Percentiles rank a stretch among this genome's conserved stretches.
Evolutionary conservation across 495 filamentous ascomycete genomes (phyloP).

Genomic region (Antarctomyces pellizariae): DNA sequence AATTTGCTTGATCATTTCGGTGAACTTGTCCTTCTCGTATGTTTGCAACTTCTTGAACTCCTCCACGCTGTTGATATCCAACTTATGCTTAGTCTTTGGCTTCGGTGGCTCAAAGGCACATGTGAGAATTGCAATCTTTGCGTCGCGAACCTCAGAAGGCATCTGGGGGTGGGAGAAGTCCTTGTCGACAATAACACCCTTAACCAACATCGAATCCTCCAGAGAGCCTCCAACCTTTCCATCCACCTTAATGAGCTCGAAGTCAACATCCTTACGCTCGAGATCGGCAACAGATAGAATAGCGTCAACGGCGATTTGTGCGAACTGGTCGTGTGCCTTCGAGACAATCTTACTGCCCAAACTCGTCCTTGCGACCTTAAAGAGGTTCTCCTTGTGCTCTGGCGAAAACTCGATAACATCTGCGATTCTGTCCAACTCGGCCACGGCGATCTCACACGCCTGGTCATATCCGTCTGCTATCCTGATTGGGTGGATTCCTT

Average conservation of each 20-base stretch:
- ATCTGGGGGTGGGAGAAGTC: slow-evolving; percentile 99
- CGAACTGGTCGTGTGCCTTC: slow-evolving; percentile 95
- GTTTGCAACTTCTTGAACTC: slow-evolving; percentile 93
- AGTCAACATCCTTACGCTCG: slow-evolving; percentile 91
- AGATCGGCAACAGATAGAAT: slow-evolving; percentile 92
- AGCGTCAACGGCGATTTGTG: slow-evolving; percentile 89
- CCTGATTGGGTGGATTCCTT: slow-evolving; percentile 94
- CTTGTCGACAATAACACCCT: slow-evolving; percentile 97
- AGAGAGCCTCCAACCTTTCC: slow-evolving; percentile 90
- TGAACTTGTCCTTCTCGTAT: slow-evolving; percentile 88
- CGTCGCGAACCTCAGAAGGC: slow-evolving; percentile 79
- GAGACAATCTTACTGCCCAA: slow-evolving; percentile 98
- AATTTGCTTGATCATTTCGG: slow-evolving; percentile 96
- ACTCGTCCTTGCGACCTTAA: slow-evolving; percentile 88
- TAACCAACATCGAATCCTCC: slow-evolving; percentile 85
- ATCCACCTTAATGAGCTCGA: slow-evolving; percentile 98
- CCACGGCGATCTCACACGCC: slow-evolving; percentile 87
- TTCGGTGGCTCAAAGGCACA: slow-evolving; percentile 99
- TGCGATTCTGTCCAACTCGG: slow-evolving; percentile 77
- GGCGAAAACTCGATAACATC: slow-evolving; percentile 69
- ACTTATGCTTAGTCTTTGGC: slow-evolving; percentile 99
- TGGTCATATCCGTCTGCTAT: slow-evolving; percentile 97
- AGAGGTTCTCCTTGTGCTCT: slow-evolving; percentile 55
- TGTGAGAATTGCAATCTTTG: slow-evolving; percentile 91
- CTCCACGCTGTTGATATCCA: slow-evolving; percentile 91